Conservation (phyloP, 192 early-diverging fungal species). For the Backusella tarrabulga region DNA sequence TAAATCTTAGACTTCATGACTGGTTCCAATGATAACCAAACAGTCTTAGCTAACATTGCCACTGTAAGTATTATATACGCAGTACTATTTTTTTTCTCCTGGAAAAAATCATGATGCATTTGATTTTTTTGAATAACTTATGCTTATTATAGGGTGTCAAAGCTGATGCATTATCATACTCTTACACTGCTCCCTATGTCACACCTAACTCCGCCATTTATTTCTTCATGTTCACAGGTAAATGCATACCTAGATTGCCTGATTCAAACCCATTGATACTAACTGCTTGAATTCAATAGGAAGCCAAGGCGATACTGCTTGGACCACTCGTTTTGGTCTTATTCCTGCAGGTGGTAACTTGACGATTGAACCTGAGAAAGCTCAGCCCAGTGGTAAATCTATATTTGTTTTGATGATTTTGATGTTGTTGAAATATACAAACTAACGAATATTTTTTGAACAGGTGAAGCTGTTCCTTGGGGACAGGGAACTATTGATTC, state of each 20-base stretch:
- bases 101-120: neutral
- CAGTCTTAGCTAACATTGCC: constrained; percentile 24
- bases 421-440: neutral
- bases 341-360: constrained; percentile 19
- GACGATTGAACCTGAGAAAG: neutral
- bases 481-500: neutral
- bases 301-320: constrained; percentile 21
- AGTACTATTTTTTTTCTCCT: neutral
- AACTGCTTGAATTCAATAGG: neutral
- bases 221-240: constrained; percentile 43
- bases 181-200: constrained; percentile 29
- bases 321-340: constrained; percentile 41
- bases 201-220: constrained; percentile 33
- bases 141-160: constrained; percentile 17
- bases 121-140: neutral
- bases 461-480: constrained; percentile 9
- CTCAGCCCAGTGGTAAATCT: constrained; percentile 24
- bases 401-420: neutral
- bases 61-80: constrained; percentile 19
- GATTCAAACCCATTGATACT: neutral
- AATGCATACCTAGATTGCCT: neutral
- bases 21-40: constrained; percentile 32
- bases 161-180: constrained; percentile 16
- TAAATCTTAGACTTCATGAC: constrained; percentile 40
- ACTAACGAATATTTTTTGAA: neutral